Evolutionary conservation across 2,329 filamentous ascomycete species (phyloP).

Genomic region (Cadophora gregata): DNA sequence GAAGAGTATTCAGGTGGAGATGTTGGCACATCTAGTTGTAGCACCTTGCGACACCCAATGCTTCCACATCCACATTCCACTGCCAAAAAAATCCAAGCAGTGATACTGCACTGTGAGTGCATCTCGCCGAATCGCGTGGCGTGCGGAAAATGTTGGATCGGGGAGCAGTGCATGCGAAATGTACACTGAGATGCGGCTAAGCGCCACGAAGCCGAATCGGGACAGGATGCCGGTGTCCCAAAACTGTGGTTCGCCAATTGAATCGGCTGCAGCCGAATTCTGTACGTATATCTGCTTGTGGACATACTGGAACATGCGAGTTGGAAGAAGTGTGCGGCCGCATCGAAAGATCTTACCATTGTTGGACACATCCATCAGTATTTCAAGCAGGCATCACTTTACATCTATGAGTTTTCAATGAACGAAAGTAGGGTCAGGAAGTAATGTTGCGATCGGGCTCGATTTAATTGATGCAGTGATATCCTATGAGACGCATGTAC

Average conservation of each 20-base stretch:
- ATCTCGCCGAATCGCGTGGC: not conserved
- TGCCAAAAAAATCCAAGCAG: not conserved
- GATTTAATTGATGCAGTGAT: too few relatives aligned
- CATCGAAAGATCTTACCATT: not conserved
- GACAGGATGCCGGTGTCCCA: not conserved
- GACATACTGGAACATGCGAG: not conserved
- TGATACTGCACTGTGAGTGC: slow-evolving; percentile 1
- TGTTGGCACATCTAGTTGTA: not conserved
- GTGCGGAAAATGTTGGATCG: not conserved
- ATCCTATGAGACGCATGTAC: too few relatives aligned
- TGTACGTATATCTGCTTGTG: not conserved
- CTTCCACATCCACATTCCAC: not conserved
- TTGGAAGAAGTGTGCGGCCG: not conserved
- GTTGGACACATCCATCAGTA: not conserved
- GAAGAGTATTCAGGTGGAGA: not conserved
- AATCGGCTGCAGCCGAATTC: not conserved
- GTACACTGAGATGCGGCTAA: not conserved
- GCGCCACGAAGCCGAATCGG: slow-evolving; percentile 1
- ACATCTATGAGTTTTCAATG: not conserved
- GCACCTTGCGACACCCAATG: slow-evolving; percentile 1
- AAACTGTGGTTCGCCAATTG: not conserved
- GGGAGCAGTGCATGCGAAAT: not conserved
- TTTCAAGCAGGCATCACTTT: not conserved
- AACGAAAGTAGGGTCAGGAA: not conserved
- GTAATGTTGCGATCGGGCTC: too few relatives aligned